These are phyloP conservation scores for Bipolaris cookei DNA, from an alignment of 2,329 filamentous ascomycete species.

Conservation along the genomic window DNA sequence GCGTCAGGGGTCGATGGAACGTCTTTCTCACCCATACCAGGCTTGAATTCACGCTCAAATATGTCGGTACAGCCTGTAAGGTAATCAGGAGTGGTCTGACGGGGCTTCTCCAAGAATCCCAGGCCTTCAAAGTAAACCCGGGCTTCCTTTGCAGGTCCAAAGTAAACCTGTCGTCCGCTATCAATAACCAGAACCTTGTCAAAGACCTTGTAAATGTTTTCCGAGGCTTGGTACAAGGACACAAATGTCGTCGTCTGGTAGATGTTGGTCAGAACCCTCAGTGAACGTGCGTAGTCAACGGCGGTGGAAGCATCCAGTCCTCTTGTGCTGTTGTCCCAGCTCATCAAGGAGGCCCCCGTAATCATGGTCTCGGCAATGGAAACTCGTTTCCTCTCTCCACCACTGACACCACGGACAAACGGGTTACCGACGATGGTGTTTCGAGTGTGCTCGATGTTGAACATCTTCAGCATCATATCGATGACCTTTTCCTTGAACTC, in stretches of 20 bases:
- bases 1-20: conserved; percentile 72
- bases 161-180: conserved; percentile 76
- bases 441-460: conserved; percentile 88
- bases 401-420: conserved; percentile 77
- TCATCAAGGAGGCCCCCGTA: conserved; percentile 72
- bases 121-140: conserved; percentile 77
- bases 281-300: conserved; percentile 56
- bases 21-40: conserved; percentile 68
- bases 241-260: conserved; percentile 86
- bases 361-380: conserved; percentile 84
- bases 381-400: conserved; percentile 79
- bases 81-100: conserved; percentile 83
- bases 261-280: conserved; percentile 73
- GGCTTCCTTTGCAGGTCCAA: conserved; percentile 71
- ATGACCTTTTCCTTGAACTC: conserved; percentile 81
- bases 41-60: conserved; percentile 79
- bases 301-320: conserved; percentile 58
- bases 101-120: conserved; percentile 74
- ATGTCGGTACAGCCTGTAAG: conserved; percentile 82
- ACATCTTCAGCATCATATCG: conserved; percentile 81
- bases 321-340: conserved; percentile 63
- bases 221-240: conserved; percentile 83
- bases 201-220: conserved; percentile 79
- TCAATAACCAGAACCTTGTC: conserved; percentile 87
- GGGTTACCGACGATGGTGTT: conserved; percentile 85